A percentile compares a stretch with the other conserved stretches of the same genome.
Conservation (phyloP, 495 filamentous ascomycete genomes). For the Lophiostoma macrostomum region DNA sequence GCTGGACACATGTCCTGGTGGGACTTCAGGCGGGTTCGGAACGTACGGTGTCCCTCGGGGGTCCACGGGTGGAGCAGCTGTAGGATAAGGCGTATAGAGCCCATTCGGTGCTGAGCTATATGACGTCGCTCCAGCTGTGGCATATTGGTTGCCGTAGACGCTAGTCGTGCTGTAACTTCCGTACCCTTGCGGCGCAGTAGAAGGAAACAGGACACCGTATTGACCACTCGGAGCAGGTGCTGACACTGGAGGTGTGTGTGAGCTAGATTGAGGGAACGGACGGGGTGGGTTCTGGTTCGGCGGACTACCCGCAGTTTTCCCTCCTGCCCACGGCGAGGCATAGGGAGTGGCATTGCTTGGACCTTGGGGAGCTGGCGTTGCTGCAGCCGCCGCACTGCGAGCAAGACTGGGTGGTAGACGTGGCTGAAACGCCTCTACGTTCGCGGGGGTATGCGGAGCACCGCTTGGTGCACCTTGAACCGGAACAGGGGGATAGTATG, state of each 20-base stretch:
- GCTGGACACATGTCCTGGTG: neutral
- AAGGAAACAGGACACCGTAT: conserved; percentile 29
- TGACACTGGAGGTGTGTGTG: conserved; percentile 11
- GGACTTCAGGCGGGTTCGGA: neutral
- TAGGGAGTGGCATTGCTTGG: conserved; percentile 16
- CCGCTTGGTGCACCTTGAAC: conserved; percentile 16
- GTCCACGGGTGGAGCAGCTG: conserved; percentile 7
- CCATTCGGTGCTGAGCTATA: conserved; percentile 2
- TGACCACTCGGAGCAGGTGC: conserved; percentile 9
- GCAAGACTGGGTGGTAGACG: conserved; percentile 31
- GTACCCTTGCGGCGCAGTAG: conserved; percentile 5
- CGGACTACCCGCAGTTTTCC: conserved; percentile 1
- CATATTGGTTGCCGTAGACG: conserved; percentile 8
- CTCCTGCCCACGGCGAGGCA: conserved; percentile 33
- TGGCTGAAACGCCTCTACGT: neutral
- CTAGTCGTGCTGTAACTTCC: conserved; percentile 7
- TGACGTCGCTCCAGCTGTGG: conserved; percentile 16
- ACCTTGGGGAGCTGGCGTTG: conserved; percentile 5
- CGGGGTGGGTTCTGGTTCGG: conserved; percentile 2
- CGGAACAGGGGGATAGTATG: conserved; percentile 16
- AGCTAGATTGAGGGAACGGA: conserved; percentile 12
- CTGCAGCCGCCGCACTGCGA: conserved; percentile 13
- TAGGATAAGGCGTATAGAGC: conserved; percentile 14
- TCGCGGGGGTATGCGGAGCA: neutral
- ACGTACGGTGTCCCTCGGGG: conserved; percentile 2